phyloP scores from a whole-genome alignment of 768 basidiomycete genomes.

The Calocybe indica region DNA sequence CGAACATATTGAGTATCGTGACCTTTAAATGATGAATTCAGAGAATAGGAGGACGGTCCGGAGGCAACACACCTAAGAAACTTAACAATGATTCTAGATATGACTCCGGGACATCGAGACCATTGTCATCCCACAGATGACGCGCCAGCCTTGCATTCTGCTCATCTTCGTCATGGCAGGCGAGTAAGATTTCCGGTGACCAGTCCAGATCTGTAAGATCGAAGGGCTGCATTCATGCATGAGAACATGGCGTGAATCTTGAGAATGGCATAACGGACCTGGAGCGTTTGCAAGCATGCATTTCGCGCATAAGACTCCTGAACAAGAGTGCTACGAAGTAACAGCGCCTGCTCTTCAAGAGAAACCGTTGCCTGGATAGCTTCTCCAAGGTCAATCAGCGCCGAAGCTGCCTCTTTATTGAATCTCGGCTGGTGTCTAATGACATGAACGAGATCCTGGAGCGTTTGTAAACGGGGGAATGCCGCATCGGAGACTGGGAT shows the following conservation, averaged over 20 bases:
- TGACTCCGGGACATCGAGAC: slow-evolving; percentile 74
- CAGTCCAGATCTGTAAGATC: slow-evolving; percentile 94
- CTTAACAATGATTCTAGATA: slow-evolving; percentile 52
- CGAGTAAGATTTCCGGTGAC: slow-evolving; percentile 84
- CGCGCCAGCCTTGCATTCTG: slow-evolving; percentile 80
- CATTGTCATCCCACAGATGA: slow-evolving; percentile 94
- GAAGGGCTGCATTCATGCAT: slow-evolving; percentile 54
- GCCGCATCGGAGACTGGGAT: slow-evolving; percentile 56
- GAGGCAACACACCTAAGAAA: slow-evolving; percentile 55
- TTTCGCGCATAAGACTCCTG: slow-evolving; percentile 87
- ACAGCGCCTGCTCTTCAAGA: slow-evolving; percentile 51
- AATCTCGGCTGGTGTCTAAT: slow-evolving; percentile 76
- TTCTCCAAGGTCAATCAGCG: slow-evolving; percentile 76
- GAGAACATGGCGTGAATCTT: not conserved
- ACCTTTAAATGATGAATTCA: slow-evolving; percentile 32
- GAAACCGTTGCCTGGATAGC: slow-evolving; percentile 66
- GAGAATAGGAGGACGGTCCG: not conserved
- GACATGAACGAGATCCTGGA: slow-evolving; percentile 64
- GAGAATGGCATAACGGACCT: slow-evolving; percentile 39
- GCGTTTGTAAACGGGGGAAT: slow-evolving; percentile 70
- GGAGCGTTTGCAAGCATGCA: slow-evolving; percentile 85
- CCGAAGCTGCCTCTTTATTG: slow-evolving; percentile 76
- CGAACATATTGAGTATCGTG: slow-evolving; percentile 83
- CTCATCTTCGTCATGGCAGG: slow-evolving; percentile 79
- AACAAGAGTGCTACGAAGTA: slow-evolving; percentile 71